Evolutionary conservation across 495 filamentous ascomycete genomes (phyloP), one percentile per base, ranked within the genome.

Genomic region (Aspergillus hancockii): DNA sequence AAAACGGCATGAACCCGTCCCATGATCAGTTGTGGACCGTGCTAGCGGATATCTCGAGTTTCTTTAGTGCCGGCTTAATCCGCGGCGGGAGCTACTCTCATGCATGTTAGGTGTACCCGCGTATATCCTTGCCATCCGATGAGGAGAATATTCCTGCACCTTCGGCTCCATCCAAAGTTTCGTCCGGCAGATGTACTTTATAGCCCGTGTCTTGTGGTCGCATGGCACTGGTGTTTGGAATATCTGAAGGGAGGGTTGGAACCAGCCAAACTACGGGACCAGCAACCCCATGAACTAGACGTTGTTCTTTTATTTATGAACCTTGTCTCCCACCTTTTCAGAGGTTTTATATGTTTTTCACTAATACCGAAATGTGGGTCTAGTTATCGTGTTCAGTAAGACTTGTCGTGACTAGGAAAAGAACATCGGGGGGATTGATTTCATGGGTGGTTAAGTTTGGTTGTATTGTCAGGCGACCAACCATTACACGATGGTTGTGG

Each of bases 51-150:
- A 28, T 16, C 13, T 50, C 47, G 23, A 31, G 28, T 30, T 55
- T 21, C 45, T 57, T 57, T 61, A 61, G 59, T 55, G 52, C 53
- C 59, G 53, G 53, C 34, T 46, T 52, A 52, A 61, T 61, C 59
- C 59, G 59, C 47, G 2, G 47, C 59, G 50, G 57, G 57, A 46
- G 47, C 57, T 59, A 54, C 49, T 52, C 18, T 13, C 22, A 18
- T 30, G 22, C 49, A 25, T 34, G 13, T 31, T 14, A 30, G 7
- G 28, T 18, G 50, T 32, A 19, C 18, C 5, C 19, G 50, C 10
- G 19, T 21, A 9, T 2, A 36, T 36, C 34, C 34, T 14, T 36
- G 34, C 25, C 25, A 7, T 28, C 7, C 25, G 8, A 51, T 8
- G 49, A 19, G 49, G 49, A n/a, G 46, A 4, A 19, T 49, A 4